Evolutionary conservation across 805 yeast genomes (phyloP).

Genomic region (Lachancea mirantina): DNA sequence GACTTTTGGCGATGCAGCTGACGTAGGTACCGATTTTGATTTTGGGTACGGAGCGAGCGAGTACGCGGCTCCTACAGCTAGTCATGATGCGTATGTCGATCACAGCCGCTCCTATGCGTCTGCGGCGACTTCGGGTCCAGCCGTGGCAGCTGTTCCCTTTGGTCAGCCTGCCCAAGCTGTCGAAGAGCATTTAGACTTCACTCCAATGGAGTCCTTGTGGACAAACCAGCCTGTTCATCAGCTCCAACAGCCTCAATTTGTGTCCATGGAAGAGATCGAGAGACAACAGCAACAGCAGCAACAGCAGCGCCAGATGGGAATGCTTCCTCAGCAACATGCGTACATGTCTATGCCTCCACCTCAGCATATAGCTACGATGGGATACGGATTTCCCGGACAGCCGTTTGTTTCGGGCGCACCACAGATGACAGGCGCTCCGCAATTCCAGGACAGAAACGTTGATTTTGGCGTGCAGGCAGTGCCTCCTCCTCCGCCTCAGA

Average conservation of each 20-base stretch:
- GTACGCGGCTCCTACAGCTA: constrained; percentile 2
- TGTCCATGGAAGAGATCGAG: constrained; percentile 80
- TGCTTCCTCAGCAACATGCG: constrained; percentile 23
- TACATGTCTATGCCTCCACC: constrained; percentile 20
- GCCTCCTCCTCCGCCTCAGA: constrained; percentile 22
- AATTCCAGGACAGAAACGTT: no score
- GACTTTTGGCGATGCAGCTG: constrained; percentile 28
- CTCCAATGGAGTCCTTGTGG: constrained; percentile 73
- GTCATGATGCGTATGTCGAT: constrained; percentile 1
- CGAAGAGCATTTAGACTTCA: constrained; percentile 33
- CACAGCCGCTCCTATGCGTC: constrained; percentile 21
- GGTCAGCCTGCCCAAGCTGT: constrained; percentile 6
- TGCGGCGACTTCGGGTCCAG: constrained; percentile 35
- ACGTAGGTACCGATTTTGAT: constrained; percentile 31
- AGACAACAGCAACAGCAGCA: constrained; percentile 38
- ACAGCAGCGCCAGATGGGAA: constrained; percentile 14
- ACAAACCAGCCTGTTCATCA: constrained; percentile 28
- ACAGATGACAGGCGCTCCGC: constrained; percentile 4
- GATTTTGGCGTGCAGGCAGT: no score
- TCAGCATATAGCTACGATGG: constrained; percentile 18
- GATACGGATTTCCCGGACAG: constrained; percentile 20
- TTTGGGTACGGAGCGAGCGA: constrained; percentile 27
- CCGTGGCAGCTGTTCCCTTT: constrained; percentile 11
- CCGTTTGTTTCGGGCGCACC: constrained; percentile 29
- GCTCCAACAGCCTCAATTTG: constrained; percentile 35